A percentile compares a stretch with the other conserved stretches of the same genome.
These are phyloP conservation scores for Digitaria exilis DNA, from an alignment of 202 grass and related monocot genomes.

Conservation along the genomic window DNA sequence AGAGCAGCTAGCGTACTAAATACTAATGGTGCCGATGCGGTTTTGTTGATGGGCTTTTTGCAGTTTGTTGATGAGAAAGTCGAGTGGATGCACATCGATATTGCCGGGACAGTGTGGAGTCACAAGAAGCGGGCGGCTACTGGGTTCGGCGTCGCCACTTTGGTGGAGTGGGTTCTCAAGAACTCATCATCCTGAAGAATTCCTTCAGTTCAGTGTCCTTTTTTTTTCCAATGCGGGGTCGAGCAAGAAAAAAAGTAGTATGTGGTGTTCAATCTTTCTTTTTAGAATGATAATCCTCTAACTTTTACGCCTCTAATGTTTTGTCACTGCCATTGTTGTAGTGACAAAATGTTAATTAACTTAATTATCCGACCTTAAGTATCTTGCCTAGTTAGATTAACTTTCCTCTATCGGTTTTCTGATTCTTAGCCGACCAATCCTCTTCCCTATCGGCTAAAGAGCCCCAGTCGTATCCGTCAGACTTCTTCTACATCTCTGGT, in stretches of 20 bases:
- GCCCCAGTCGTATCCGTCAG: no score
- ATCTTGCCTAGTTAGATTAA: no score
- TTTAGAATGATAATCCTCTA: neutral
- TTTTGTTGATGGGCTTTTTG: conserved; percentile 6
- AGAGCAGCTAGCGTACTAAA: neutral
- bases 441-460: no score
- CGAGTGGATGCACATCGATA: conserved; percentile 98
- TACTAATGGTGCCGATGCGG: neutral
- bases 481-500: no score
- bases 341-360: no score
- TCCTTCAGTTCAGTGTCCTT: neutral
- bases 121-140: conserved; percentile 81
- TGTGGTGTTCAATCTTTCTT: neutral
- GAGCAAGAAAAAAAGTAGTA: neutral
- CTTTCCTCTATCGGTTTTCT: no score
- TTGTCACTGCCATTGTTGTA: no score
- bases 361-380: no score
- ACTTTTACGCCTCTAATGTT: no score
- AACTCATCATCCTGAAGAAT: conserved; percentile 62
- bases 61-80: conserved; percentile 97
- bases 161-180: conserved; percentile 97
- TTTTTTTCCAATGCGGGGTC: no score
- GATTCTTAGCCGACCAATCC: no score
- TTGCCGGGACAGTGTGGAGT: conserved; percentile 82
- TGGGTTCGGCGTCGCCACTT: conserved; percentile 88